These are phyloP conservation scores for Neocallimastix lanati DNA, from an alignment of 192 early-diverging fungal species.

Conservation along the genomic window DNA sequence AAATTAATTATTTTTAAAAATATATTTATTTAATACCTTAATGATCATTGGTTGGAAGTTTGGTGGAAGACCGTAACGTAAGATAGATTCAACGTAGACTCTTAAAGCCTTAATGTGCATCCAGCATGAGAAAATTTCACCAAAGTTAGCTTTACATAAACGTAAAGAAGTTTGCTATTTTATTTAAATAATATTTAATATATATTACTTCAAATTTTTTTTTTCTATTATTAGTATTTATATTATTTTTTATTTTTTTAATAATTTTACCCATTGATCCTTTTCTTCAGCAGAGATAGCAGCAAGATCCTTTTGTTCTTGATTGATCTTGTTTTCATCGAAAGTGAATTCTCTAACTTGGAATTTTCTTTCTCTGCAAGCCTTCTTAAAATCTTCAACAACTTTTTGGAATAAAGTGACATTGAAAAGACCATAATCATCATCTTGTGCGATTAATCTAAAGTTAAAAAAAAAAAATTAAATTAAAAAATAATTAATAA, in stretches of 20 bases:
- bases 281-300: slow-evolving; percentile 58
- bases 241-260: too few species aligned
- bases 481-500: too few species aligned
- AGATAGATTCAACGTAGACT: slow-evolving; percentile 87
- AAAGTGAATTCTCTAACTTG: slow-evolving; percentile 91
- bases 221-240: too few species aligned
- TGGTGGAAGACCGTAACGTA: slow-evolving; percentile 93
- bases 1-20: too few species aligned
- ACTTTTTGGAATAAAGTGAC: slow-evolving; percentile 83
- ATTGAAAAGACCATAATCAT: slow-evolving; percentile 82
- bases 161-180: slow-evolving; percentile 48
- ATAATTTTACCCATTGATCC: slow-evolving; percentile 49
- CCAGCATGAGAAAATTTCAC: slow-evolving; percentile 82
- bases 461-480: neutral
- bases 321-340: slow-evolving; percentile 47
- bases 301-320: slow-evolving; percentile 34
- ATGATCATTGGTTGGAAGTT: slow-evolving; percentile 67
- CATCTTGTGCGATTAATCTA: slow-evolving; percentile 76
- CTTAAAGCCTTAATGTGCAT: slow-evolving; percentile 86
- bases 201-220: neutral
- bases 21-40: too few species aligned
- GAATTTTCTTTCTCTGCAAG: slow-evolving; percentile 77
- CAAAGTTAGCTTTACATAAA: slow-evolving; percentile 83
- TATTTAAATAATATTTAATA: neutral
- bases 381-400: slow-evolving; percentile 74